Percentiles rank a stretch among this genome's conserved stretches.
phyloP scores from a whole-genome alignment of 331 rosid species.

The Quercus lobata region DNA sequence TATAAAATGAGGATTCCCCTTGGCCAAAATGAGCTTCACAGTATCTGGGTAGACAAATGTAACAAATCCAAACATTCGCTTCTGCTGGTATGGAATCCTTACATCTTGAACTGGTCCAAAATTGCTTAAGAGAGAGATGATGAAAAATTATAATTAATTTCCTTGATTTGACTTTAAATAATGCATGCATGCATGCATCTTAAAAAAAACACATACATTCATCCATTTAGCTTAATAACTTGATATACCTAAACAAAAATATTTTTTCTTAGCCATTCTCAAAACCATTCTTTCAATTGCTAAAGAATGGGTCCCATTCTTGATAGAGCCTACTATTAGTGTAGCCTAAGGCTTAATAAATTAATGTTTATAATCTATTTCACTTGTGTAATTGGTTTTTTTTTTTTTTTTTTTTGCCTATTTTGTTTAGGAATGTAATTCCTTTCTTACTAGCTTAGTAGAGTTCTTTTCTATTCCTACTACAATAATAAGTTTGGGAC shows the following conservation, averaged over 20 bases:
- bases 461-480: no score
- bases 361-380: no score
- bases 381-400: no score
- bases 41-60: conserved; percentile 61
- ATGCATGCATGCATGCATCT: background rate
- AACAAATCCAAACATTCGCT: conserved; percentile 61
- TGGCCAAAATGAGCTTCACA: conserved; percentile 47
- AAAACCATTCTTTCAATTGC: background rate
- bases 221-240: background rate
- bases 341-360: no score
- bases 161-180: background rate
- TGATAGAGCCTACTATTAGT: no score
- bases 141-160: background rate
- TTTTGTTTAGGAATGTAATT: no score
- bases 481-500: no score
- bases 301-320: background rate
- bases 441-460: no score
- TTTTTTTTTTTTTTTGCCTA: no score
- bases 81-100: conserved; percentile 64
- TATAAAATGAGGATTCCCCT: conserved; percentile 64
- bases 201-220: background rate
- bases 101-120: conserved; percentile 66
- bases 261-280: background rate
- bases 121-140: conserved; percentile 30
- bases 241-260: background rate